A percentile compares a stretch with the other conserved stretches of the same genome.
phyloP scores from a whole-genome alignment of 495 filamentous ascomycete genomes.

The Talaromyces liani region DNA sequence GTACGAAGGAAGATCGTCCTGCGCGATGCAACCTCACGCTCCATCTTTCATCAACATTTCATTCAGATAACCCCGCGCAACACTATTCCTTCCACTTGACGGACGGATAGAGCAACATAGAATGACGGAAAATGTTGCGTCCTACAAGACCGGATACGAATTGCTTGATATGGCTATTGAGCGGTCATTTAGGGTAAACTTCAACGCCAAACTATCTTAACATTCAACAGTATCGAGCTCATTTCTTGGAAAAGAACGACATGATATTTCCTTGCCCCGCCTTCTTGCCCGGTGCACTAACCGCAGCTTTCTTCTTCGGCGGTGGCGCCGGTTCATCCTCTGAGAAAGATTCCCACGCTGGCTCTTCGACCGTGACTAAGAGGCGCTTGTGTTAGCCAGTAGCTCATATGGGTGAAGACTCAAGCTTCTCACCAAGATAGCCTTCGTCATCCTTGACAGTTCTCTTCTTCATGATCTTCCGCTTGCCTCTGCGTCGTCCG shows the following conservation, averaged over 20 bases:
- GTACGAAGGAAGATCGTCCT: background rate
- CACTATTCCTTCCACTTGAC: too few relatives aligned
- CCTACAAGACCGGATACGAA: too few relatives aligned
- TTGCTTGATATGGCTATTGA: too few relatives aligned
- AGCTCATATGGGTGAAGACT: background rate
- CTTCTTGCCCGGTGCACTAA: slow-evolving; percentile 43
- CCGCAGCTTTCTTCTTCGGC: slow-evolving; percentile 51
- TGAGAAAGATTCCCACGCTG: slow-evolving; percentile 91
- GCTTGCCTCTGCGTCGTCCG: slow-evolving; percentile 70
- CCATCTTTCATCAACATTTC: background rate
- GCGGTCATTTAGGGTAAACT: too few relatives aligned
- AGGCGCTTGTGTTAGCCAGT: slow-evolving; percentile 10
- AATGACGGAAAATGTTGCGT: too few relatives aligned
- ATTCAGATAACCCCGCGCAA: too few relatives aligned
- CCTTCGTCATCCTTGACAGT: slow-evolving; percentile 88
- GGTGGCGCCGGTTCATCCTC: slow-evolving; percentile 73
- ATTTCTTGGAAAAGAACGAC: slow-evolving; percentile 91
- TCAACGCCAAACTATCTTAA: background rate
- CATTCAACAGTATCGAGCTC: background rate
- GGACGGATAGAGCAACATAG: too few relatives aligned
- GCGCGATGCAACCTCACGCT: slow-evolving; percentile 2
- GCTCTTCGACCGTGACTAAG: slow-evolving; percentile 83
- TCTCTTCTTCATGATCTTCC: slow-evolving; percentile 84
- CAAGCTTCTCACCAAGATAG: slow-evolving; percentile 64
- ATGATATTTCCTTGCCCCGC: slow-evolving; percentile 81